Conservation (phyloP, 441 rosid species). For the Populus hybrid region DNA sequence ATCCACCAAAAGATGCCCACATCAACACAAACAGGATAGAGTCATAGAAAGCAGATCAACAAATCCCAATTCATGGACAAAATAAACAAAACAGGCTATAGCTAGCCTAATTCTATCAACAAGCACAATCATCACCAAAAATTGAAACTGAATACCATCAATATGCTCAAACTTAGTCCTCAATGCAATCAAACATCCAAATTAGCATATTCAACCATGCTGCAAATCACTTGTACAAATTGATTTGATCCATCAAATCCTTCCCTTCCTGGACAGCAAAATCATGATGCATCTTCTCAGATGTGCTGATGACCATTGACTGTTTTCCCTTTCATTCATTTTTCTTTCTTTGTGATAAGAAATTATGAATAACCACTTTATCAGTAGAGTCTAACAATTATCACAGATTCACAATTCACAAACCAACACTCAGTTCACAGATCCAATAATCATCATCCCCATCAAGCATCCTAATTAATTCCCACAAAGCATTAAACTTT, state of each 20-base stretch:
- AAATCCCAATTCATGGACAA: neutral
- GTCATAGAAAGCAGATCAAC: neutral
- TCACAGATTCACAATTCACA: neutral
- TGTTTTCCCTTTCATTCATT: neutral
- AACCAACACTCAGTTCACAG: neutral
- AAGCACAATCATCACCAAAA: neutral
- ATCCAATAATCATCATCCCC: slow-evolving; percentile 8
- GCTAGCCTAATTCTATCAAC: neutral
- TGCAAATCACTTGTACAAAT: neutral
- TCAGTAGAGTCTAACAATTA: neutral
- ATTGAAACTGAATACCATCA: neutral
- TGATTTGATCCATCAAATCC: neutral
- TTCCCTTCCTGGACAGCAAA: neutral
- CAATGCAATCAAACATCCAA: neutral
- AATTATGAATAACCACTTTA: too few species aligned
- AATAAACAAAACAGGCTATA: neutral
- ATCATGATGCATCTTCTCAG: neutral
- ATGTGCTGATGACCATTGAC: neutral
- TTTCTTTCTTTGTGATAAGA: neutral
- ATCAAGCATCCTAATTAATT: neutral
- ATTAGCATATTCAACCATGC: neutral
- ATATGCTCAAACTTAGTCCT: neutral
- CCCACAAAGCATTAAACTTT: neutral
- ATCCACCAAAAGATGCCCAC: slow-evolving; percentile 9
- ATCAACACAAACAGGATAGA: neutral